Percentiles rank a stretch among this genome's conserved stretches.
Evolutionary conservation across 225 moss, liverwort and hornwort species (phyloP).

Genomic region (Anthoceros angustus): DNA sequence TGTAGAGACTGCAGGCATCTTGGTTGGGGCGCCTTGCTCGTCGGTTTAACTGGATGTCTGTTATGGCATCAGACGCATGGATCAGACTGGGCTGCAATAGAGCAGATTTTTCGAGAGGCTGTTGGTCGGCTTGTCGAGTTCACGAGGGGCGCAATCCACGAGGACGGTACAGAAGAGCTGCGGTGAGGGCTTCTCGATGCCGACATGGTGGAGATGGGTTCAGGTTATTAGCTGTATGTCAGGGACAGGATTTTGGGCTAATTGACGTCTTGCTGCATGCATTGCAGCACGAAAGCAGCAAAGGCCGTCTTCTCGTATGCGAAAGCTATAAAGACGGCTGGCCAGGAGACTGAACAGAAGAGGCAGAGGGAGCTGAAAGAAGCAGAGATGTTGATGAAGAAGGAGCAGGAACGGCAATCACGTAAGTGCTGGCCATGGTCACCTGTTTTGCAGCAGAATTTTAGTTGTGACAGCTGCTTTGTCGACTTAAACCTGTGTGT

Average conservation of each 20-base stretch:
- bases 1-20: not conserved
- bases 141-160: slow-evolving; percentile 15
- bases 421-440: not conserved
- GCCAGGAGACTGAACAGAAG: slow-evolving; percentile 17
- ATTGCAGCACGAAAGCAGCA: slow-evolving; percentile 19
- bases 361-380: slow-evolving; percentile 27
- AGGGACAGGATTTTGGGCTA: not conserved
- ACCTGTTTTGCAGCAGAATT: too few species aligned
- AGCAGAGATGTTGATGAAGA: slow-evolving; percentile 23
- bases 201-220: not conserved
- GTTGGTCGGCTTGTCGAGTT: slow-evolving; percentile 18
- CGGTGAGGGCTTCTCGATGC: not conserved
- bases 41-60: too few species aligned
- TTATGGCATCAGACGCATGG: slow-evolving; percentile 17
- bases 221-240: not conserved
- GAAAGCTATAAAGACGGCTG: slow-evolving; percentile 19
- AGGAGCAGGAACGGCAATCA: slow-evolving; percentile 19
- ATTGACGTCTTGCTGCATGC: not conserved
- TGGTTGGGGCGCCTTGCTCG: not conserved
- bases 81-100: slow-evolving; percentile 21
- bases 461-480: too few species aligned
- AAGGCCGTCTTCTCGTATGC: slow-evolving; percentile 19
- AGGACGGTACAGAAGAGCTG: not conserved
- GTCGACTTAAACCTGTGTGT: too few species aligned
- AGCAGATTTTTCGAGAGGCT: slow-evolving; percentile 20